Evolutionary conservation across 2,329 filamentous ascomycete species (phyloP).

Genomic region (Trichophyton benhamiae): DNA sequence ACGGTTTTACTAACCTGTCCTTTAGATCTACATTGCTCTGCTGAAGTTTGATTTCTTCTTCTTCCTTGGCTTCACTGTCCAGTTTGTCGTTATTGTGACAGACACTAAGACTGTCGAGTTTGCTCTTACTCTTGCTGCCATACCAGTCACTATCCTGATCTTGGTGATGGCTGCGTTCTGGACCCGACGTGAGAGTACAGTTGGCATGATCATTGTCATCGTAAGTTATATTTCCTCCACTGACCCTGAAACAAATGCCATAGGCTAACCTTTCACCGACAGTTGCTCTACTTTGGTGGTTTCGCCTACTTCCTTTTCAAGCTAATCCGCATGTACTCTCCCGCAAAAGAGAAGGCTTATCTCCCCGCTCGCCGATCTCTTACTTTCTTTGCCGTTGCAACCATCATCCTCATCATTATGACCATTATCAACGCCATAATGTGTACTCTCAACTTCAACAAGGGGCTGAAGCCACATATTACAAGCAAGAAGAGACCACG

Average conservation of each 20-base stretch:
- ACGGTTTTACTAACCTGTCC: not conserved
- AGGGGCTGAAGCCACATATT: conserved; percentile 79
- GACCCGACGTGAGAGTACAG: conserved; percentile 67
- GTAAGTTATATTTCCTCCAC: conserved; percentile 25
- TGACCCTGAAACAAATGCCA: not conserved
- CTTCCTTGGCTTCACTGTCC: conserved; percentile 95
- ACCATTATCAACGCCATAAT: conserved; percentile 79
- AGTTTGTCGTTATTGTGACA: conserved; percentile 87
- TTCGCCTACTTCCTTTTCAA: conserved; percentile 98
- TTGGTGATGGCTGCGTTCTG: conserved; percentile 74
- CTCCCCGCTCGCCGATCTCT: conserved; percentile 68
- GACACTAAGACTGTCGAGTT: conserved; percentile 60
- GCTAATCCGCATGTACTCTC: conserved; percentile 84
- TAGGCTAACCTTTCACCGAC: not conserved
- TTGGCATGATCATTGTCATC: conserved; percentile 67
- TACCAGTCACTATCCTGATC: conserved; percentile 82
- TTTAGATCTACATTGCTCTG: conserved; percentile 87
- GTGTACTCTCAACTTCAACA: conserved; percentile 83
- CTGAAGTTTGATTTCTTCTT: conserved; percentile 99
- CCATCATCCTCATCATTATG: conserved; percentile 72
- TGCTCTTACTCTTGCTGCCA: conserved; percentile 72
- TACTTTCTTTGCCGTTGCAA: conserved; percentile 88
- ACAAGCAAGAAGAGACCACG: conserved; percentile 43
- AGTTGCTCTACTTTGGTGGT: conserved; percentile 71
- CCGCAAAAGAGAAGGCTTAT: conserved; percentile 50